These are phyloP conservation scores for Pyrenochaeta sp. DNA, from an alignment of 2,329 filamentous ascomycete species.

Conservation along the genomic window DNA sequence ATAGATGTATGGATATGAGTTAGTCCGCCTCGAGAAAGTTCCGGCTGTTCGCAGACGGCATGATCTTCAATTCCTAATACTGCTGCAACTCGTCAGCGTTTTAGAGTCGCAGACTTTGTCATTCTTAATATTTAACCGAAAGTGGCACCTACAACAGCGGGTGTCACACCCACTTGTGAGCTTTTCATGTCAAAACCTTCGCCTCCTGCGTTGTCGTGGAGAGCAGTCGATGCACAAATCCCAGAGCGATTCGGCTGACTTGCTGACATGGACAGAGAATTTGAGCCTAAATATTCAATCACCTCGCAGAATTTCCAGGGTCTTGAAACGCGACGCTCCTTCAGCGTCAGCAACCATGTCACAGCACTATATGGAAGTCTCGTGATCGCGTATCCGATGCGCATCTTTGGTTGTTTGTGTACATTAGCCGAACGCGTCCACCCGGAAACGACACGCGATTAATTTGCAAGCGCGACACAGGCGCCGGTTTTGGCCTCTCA, in stretches of 20 bases:
- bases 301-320: conserved; percentile 38
- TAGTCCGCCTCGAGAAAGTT: not conserved
- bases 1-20: not conserved
- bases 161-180: not conserved
- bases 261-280: conserved; percentile 23
- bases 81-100: not conserved
- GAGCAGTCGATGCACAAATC: conserved; percentile 14
- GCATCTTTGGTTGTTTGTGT: conserved; percentile 44
- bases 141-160: conserved; percentile 4
- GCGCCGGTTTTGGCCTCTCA: conserved; percentile 42
- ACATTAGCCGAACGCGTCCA: conserved; percentile 41
- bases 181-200: not conserved
- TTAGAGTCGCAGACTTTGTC: not conserved
- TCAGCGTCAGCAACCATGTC: conserved; percentile 29
- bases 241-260: conserved; percentile 24
- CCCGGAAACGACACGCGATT: conserved; percentile 42
- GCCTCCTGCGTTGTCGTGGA: conserved; percentile 3
- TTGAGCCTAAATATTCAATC: conserved; percentile 25
- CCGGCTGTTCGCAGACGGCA: not conserved
- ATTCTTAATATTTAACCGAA: not conserved
- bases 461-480: conserved; percentile 32
- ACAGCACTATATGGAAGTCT: conserved; percentile 33
- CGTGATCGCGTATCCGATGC: conserved; percentile 40
- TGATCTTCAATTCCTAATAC: not conserved
- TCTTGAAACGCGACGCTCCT: conserved; percentile 38